Evolutionary conservation across 768 basidiomycete genomes (phyloP), one percentile per base, ranked within the genome.

Genomic region (Auricularia sp.): DNA sequence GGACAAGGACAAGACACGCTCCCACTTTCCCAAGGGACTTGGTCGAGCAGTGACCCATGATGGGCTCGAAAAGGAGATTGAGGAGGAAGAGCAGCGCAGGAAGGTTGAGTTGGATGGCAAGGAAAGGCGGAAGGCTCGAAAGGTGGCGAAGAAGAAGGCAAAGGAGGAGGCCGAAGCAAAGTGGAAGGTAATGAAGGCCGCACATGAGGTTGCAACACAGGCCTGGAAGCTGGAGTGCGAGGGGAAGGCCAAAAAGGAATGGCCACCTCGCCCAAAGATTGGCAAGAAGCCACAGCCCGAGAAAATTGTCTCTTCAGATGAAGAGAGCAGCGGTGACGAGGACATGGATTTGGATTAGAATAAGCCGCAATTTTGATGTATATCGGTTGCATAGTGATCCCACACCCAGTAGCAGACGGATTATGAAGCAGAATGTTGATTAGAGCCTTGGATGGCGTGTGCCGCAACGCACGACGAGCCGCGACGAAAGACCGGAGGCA

Each of bases 11-110:
- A 62, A 66, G 5, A 66, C 62, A 1, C 51, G 43, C 2, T 66
- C 43, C 11, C 56, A 71, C 21, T 69, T 67, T 36, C 64, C 65
- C 53, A 63, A 64, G 7, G 70, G 72, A 6, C 34, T 44, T 2
- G 72, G 70, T 3, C 16, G 68, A 35, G 66, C 54, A 33, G 56
- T 66, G 42, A 71, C 68, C 16, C 54, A 58, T 12, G 62, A 51
- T 1, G 53, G 64, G 18, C 56, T 69, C 34, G 64, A 66, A 3
- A n/a, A 34, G 23, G 66, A 65, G 36, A 21, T 67, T 1, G 62
- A 68, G 44, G 33, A 3, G n/a, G 36, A 23, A 12, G 62, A 63
- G 33, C 51, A 59, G 35, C 39, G 10, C 8, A 51, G 42, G 58
- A 12, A 56, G 34, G 29, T 64, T 1, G 65, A 56, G 36, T 61